These are phyloP conservation scores for Auriscalpium vulgare DNA, from an alignment of 768 basidiomycete species.

Conservation along the genomic window DNA sequence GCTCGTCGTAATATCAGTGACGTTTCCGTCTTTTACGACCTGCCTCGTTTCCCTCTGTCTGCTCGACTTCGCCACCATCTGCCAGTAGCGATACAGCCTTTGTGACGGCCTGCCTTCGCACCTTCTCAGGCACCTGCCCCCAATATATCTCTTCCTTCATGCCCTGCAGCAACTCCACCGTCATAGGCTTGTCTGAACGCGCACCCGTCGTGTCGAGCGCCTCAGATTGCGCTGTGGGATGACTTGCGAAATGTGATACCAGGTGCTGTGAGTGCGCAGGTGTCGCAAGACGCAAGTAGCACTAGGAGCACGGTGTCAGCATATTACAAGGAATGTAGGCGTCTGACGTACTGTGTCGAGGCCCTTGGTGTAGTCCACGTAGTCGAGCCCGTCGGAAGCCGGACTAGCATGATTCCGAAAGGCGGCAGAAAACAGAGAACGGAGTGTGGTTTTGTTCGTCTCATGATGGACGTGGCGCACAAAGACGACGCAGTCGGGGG, in stretches of 20 bases:
- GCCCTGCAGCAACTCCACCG: conserved; percentile 51
- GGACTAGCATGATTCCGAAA: conserved; percentile 1
- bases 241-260: conserved; percentile 33
- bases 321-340: not conserved
- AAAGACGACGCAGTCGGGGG: conserved; percentile 60
- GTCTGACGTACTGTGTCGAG: conserved; percentile 52
- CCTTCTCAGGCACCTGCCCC: conserved; percentile 72
- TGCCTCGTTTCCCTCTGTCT: not conserved
- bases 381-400: conserved; percentile 45
- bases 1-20: not conserved
- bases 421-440: conserved; percentile 46
- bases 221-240: conserved; percentile 32
- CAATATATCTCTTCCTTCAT: conserved; percentile 67
- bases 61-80: not conserved
- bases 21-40: not conserved
- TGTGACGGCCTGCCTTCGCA: conserved; percentile 52
- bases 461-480: conserved; percentile 61
- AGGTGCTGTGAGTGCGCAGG: conserved; percentile 39
- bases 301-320: conserved; percentile 33
- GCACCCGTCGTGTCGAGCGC: conserved; percentile 51
- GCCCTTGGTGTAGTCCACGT: conserved; percentile 74
- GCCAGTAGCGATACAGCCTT: not conserved
- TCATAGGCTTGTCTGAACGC: conserved; percentile 24
- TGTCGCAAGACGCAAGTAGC: conserved; percentile 60
- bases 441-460: conserved; percentile 78